These are phyloP conservation scores for Eremothecium coryli DNA, from an alignment of 1,139 yeast genomes.

Conservation along the genomic window DNA sequence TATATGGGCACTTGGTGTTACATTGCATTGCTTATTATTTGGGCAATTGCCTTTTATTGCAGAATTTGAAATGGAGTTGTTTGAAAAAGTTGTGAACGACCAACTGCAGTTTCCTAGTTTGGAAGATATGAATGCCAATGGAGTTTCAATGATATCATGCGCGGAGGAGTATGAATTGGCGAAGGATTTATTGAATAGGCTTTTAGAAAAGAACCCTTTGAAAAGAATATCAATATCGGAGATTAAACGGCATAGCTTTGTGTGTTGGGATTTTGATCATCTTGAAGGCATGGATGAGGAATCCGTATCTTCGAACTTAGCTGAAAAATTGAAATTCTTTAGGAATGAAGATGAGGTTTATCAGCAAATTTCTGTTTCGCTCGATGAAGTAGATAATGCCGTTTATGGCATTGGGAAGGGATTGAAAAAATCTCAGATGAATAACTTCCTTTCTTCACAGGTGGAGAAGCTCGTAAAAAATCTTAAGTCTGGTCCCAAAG, in stretches of 20 bases:
- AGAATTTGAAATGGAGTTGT: constrained; percentile 75
- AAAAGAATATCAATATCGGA: constrained; percentile 62
- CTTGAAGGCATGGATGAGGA: constrained; percentile 12
- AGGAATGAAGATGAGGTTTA: constrained; percentile 22
- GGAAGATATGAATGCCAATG: constrained; percentile 33
- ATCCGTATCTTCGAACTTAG: constrained; percentile 11
- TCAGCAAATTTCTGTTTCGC: constrained; percentile 48
- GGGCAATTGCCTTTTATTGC: constrained; percentile 90
- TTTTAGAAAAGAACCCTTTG: constrained; percentile 65
- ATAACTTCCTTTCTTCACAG: background rate
- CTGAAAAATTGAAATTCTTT: constrained; percentile 22
- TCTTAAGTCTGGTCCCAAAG: background rate
- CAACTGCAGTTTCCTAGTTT: constrained; percentile 53
- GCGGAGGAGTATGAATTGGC: constrained; percentile 51
- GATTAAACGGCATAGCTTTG: constrained; percentile 72
- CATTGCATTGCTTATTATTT: constrained; percentile 77
- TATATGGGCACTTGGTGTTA: constrained; percentile 95
- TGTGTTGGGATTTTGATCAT: constrained; percentile 30
- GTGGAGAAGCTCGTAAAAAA: background rate
- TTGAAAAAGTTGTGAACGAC: constrained; percentile 68
- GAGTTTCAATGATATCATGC: constrained; percentile 25
- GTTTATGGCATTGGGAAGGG: constrained; percentile 70
- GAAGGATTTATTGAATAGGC: constrained; percentile 51
- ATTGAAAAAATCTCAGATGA: constrained; percentile 41
- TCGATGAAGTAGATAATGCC: constrained; percentile 65